A percentile compares a stretch with the other conserved stretches of the same genome.
These are phyloP conservation scores for Lactarius hatsudake DNA, from an alignment of 768 basidiomycete genomes.

Conservation along the genomic window DNA sequence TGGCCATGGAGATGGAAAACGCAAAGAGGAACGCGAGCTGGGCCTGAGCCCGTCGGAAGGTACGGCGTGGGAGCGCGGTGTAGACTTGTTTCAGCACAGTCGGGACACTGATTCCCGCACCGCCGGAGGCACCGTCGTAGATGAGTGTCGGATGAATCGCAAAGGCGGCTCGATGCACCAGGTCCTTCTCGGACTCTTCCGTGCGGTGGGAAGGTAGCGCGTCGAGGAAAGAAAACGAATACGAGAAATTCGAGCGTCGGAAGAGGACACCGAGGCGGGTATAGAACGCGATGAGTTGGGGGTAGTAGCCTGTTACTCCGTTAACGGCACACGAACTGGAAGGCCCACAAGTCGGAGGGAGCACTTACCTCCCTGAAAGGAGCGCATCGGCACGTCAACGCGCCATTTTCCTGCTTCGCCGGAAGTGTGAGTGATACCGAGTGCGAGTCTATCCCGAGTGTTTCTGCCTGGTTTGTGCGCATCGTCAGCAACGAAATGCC, in stretches of 20 bases:
- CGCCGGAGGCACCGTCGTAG: slow-evolving; percentile 63
- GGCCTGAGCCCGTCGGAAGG: slow-evolving; percentile 1
- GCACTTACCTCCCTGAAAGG: slow-evolving; percentile 69
- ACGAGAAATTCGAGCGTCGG: slow-evolving; percentile 56
- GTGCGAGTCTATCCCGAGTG: slow-evolving; percentile 68
- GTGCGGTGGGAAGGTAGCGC: slow-evolving; percentile 29
- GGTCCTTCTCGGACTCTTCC: neutral
- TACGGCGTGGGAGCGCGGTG: slow-evolving; percentile 28
- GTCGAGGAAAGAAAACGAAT: slow-evolving; percentile 61
- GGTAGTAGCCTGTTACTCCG: slow-evolving; percentile 61
- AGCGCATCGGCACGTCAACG: slow-evolving; percentile 79
- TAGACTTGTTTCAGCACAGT: slow-evolving; percentile 29
- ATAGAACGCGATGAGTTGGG: slow-evolving; percentile 66
- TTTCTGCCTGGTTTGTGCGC: slow-evolving; percentile 40
- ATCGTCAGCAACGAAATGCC: neutral
- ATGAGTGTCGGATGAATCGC: slow-evolving; percentile 45
- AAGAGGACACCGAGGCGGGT: slow-evolving; percentile 57
- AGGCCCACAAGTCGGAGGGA: neutral
- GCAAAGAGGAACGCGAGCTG: slow-evolving; percentile 32
- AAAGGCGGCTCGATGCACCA: slow-evolving; percentile 27
- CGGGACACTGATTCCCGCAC: slow-evolving; percentile 52
- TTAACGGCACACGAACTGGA: neutral
- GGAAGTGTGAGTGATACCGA: slow-evolving; percentile 48
- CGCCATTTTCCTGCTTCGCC: slow-evolving; percentile 43
- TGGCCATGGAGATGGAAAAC: slow-evolving; percentile 45